Evolutionary conservation across 345 rosid species (phyloP), one percentile per base, ranked within the genome.

Genomic region (Noccaea caerulescens): DNA sequence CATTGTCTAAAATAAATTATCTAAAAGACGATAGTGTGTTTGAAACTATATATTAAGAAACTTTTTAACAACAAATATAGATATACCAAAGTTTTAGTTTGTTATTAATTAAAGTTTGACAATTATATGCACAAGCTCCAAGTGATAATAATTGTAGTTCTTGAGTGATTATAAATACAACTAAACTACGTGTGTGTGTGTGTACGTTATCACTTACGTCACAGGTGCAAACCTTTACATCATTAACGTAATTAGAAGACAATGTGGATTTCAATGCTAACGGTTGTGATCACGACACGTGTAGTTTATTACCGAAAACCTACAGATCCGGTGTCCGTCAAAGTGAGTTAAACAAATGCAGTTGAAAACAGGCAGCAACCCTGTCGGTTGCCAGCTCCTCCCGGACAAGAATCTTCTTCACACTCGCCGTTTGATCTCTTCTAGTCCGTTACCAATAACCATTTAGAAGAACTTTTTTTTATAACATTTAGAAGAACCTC

Each of bases 361-460:
- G 36, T 7, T 46, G 41, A 69, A 72, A 76, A 85, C 90, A 83
- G 30, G 73, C 78, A 83, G 84, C 89, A 85, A 62, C 66, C 52
- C 68, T 89, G 92, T 87, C 92, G 88, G 89, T 84, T 87, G 87
- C 92, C 85, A 83, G 86, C 83, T 83, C 37, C 80, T 73, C 80
- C 7, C 85, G 23, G 89, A 83, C 92, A 81, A 66, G 44, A 43
- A 33, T 43, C 59, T 66, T 41, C 49, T 58, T 46, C 56, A 52
- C 79, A 69, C 80, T 71, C 78, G 23, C 36, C 11, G 76, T 51
- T 51, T 43, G 25, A 60, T 53, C 58, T 54, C 59, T 33, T 14
- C 34, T 23, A 52, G 60, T 46, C 59, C 41, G 25, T 43, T 23
- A 52, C 66, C 13, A 3, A 43, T 18, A 37, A 18, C 12, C 18